Base-by-base conservation (phyloP, 1,284 basidiomycete genomes). In the Thelephora terrestris region DNA sequence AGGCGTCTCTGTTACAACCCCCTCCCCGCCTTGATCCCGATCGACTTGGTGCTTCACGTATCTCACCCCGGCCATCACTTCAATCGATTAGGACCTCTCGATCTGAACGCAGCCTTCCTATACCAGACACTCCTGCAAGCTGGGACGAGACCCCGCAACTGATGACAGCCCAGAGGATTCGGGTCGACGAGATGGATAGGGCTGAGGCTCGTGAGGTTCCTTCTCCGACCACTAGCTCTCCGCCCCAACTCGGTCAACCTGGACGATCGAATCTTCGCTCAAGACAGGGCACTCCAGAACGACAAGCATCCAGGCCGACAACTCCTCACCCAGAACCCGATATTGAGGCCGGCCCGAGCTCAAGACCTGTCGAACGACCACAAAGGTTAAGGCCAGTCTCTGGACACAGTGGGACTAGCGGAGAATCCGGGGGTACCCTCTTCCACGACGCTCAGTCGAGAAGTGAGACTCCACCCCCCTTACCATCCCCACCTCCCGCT, bases 401-500 rank as follows among this genome's bases (percentile, higher is more conserved):
- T n/a, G 57, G 63, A 45, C 66, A 60, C 27, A 56, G 60, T 17
- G 57, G 55, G 23, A 68, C 63, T 50, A 82, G 78, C 36, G 45
- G 54, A 47, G 74, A 65, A 5, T 76, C 75, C 2, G 78, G 73
- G 6, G 70, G 66, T 25, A 79, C 78, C 0, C 57, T 79, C 4
- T 84, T 77, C 55, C 76, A 75, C 50, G 81, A 83, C 54, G 81
- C 81, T 0, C 50, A 61, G 2, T 78, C 77, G 1, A 71, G 73
- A 0, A 57, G 53, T 24, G 55, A 57, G 12, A 52, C 57, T 12
- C 47, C 56, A 14, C 52, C 57, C 3, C 51, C 53, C 27, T 47
- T 53, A 6, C 46, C 50, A 17, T 40, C 56, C 7, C 51, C 52
- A 38, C 72, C 75, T 2, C 56, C 62, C 1, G 58, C 76, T 17